Evolutionary conservation across 345 rosid genomes (phyloP).

Genomic region (Hibiscus trionum): DNA sequence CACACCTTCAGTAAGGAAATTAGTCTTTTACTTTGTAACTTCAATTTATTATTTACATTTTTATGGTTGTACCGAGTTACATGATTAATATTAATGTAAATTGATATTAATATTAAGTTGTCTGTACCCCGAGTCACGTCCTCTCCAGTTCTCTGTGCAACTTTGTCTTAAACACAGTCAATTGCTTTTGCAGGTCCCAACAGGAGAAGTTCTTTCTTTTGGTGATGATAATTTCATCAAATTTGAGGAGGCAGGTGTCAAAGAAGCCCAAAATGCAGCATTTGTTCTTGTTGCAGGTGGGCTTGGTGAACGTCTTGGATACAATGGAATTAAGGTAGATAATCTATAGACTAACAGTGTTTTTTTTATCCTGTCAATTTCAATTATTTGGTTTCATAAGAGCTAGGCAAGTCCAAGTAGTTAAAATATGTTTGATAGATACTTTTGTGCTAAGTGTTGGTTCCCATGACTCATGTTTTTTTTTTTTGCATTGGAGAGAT

Average conservation of each 20-base stretch:
- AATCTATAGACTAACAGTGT: not conserved
- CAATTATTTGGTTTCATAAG: not conserved
- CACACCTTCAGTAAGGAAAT: slow-evolving; percentile 67
- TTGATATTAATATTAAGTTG: not conserved
- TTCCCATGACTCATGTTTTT: not conserved
- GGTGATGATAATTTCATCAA: slow-evolving; percentile 63
- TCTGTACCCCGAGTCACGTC: not conserved
- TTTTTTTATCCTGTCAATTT: not conserved
- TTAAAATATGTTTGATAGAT: not conserved
- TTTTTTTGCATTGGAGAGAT: not conserved
- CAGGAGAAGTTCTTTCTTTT: slow-evolving; percentile 66
- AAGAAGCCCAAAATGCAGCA: slow-evolving; percentile 73
- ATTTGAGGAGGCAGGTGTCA: slow-evolving; percentile 67
- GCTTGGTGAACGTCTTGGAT: slow-evolving; percentile 97
- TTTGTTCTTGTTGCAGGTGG: slow-evolving; percentile 99
- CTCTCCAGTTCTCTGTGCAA: not conserved
- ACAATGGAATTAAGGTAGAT: slow-evolving; percentile 88
- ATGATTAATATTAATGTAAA: not conserved
- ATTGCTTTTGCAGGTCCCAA: slow-evolving; percentile 27
- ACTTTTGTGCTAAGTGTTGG: not conserved
- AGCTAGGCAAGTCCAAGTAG: not conserved
- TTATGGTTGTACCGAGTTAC: not conserved
- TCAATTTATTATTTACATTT: not conserved
- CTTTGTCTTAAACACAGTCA: slow-evolving; percentile 23
- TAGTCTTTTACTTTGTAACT: not conserved